Evolutionary conservation across 2,329 filamentous ascomycete species (phyloP).

Genomic region (Aureobasidium sp.): DNA sequence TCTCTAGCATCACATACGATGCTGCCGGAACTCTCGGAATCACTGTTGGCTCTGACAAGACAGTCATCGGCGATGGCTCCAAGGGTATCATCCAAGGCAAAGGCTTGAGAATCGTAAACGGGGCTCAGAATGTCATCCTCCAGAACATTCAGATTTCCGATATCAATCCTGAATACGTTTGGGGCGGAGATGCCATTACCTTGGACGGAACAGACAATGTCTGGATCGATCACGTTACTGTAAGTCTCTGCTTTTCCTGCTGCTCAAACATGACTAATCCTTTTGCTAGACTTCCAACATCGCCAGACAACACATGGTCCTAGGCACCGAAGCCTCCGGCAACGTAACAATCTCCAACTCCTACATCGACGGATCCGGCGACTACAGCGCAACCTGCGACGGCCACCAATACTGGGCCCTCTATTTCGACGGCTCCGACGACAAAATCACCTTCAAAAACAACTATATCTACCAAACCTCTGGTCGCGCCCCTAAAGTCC

Average conservation of each 20-base stretch:
- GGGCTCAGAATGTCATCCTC: slow-evolving; percentile 47
- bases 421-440: slow-evolving; percentile 47
- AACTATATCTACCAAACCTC: slow-evolving; percentile 53
- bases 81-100: slow-evolving; percentile 35
- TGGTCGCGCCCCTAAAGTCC: slow-evolving; percentile 47
- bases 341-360: slow-evolving; percentile 53
- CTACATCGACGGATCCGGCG: slow-evolving; percentile 47
- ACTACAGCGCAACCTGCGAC: slow-evolving; percentile 51
- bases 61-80: slow-evolving; percentile 31
- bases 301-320: slow-evolving; percentile 52
- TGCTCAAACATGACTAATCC: not conserved
- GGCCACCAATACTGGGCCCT: slow-evolving; percentile 52
- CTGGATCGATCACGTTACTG: slow-evolving; percentile 29
- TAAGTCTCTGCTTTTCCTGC: not conserved
- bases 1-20: slow-evolving; percentile 26
- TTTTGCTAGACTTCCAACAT: slow-evolving; percentile 43
- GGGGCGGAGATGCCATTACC: slow-evolving; percentile 32
- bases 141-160: slow-evolving; percentile 32
- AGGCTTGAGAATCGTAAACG: slow-evolving; percentile 29
- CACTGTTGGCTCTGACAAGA: slow-evolving; percentile 33
- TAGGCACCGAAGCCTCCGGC: slow-evolving; percentile 44
- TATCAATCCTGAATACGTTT: slow-evolving; percentile 31
- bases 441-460: slow-evolving; percentile 49
- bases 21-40: slow-evolving; percentile 24
- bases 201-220: slow-evolving; percentile 26